Percentiles rank a stretch among this genome's conserved stretches.
Conservation (phyloP, 2,329 filamentous ascomycete species). For the Penicillium sp. region DNA sequence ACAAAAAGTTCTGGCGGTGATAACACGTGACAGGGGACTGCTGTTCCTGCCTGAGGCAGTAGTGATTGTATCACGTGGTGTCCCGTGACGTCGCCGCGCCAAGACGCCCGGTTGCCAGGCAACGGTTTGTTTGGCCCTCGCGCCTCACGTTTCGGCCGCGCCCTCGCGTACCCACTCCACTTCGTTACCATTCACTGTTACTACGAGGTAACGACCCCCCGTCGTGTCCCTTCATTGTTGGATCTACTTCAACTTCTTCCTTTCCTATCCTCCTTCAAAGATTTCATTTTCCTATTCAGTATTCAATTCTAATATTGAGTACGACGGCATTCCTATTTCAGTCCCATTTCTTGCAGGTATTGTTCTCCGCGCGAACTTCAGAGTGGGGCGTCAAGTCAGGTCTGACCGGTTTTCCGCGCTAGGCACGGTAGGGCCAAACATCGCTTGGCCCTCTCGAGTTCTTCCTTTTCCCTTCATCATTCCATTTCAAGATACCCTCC, state of each 20-base stretch:
- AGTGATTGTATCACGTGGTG: neutral
- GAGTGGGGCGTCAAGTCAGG: slow-evolving; percentile 38
- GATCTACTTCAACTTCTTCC: slow-evolving; percentile 17
- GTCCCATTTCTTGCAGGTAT: neutral
- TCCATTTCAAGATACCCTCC: slow-evolving; percentile 29
- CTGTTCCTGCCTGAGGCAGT: neutral
- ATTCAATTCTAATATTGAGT: neutral
- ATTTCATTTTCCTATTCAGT: slow-evolving; percentile 13
- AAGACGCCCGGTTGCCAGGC: slow-evolving; percentile 50
- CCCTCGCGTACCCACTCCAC: slow-evolving; percentile 22
- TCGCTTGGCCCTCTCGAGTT: slow-evolving; percentile 39
- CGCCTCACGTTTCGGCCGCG: slow-evolving; percentile 22
- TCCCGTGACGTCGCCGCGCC: slow-evolving; percentile 6
- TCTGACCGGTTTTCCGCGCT: slow-evolving; percentile 40
- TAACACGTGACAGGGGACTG: slow-evolving; percentile 11
- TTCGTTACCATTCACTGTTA: slow-evolving; percentile 13
- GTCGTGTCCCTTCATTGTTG: slow-evolving; percentile 22
- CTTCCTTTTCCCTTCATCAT: slow-evolving; percentile 31
- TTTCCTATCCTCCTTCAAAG: neutral
- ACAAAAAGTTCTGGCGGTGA: slow-evolving; percentile 22
- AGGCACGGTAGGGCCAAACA: slow-evolving; percentile 42
- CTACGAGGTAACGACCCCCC: slow-evolving; percentile 9
- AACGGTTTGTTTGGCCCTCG: slow-evolving; percentile 27
- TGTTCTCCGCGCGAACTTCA: slow-evolving; percentile 27
- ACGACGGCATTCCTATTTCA: neutral